These are phyloP conservation scores for Thymus quinquecostatus DNA, from an alignment of 257 asterid species.

Conservation along the genomic window DNA sequence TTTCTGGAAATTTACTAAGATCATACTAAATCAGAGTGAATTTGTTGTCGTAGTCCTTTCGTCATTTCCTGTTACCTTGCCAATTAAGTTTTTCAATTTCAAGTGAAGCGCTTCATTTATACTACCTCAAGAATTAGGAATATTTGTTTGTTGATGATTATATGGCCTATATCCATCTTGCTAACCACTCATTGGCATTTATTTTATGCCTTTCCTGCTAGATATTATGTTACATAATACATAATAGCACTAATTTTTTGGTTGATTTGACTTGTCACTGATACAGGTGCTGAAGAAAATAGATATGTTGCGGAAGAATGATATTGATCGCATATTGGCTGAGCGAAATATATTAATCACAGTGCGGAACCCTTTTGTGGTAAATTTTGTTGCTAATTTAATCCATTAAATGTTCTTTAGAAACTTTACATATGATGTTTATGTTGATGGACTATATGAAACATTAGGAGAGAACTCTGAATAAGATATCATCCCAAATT, in stretches of 20 bases:
- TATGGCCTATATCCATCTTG: neutral
- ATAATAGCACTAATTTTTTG: conserved; percentile 5
- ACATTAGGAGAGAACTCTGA: conserved; percentile 12
- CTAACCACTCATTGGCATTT: conserved; percentile 14
- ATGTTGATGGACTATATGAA: conserved; percentile 18
- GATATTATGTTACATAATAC: conserved; percentile 8
- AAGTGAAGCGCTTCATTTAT: conserved; percentile 5
- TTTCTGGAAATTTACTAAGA: conserved; percentile 2
- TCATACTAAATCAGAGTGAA: neutral
- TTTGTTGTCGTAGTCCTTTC: neutral
- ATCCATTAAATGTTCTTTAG: conserved; percentile 31
- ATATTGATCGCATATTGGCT: conserved; percentile 90
- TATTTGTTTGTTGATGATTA: conserved; percentile 21
- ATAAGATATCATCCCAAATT: conserved; percentile 2
- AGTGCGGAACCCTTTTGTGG: conserved; percentile 97
- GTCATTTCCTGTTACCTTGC: neutral
- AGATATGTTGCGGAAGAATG: conserved; percentile 94
- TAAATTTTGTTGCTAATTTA: conserved; percentile 37
- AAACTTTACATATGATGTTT: conserved; percentile 3
- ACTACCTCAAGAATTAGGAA: conserved; percentile 5
- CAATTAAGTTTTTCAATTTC: neutral
- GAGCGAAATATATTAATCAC: conserved; percentile 95
- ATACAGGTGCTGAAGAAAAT: conserved; percentile 88
- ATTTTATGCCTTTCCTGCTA: conserved; percentile 25
- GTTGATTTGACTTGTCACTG: conserved; percentile 39